A percentile compares a stretch with the other conserved stretches of the same genome.
These are phyloP conservation scores for Alternaria postmessia DNA, from an alignment of 2,329 filamentous ascomycete species.

Conservation along the genomic window DNA sequence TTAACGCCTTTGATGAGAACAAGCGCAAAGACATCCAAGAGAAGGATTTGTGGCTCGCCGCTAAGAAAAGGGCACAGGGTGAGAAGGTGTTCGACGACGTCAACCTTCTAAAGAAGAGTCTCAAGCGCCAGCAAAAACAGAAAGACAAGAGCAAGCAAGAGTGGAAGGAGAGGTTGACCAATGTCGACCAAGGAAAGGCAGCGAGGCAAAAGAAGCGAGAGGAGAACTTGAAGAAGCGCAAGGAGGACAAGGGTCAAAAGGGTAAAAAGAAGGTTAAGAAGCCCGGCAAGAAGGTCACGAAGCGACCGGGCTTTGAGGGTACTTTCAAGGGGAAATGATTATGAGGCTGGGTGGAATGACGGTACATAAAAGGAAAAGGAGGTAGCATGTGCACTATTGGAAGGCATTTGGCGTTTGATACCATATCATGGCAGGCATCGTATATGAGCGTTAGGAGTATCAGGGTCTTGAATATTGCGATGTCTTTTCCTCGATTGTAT, in stretches of 20 bases:
- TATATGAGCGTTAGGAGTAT: conserved; percentile 37
- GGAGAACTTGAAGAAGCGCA: conserved; percentile 70
- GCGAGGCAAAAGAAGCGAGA: conserved; percentile 60
- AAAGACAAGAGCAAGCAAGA: conserved; percentile 94
- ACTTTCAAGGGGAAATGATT: conserved; percentile 65
- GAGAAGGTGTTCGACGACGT: conserved; percentile 90
- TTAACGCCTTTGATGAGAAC: conserved; percentile 76
- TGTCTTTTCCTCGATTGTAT: conserved; percentile 16
- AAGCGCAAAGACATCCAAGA: conserved; percentile 89
- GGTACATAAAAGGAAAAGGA: conserved; percentile 9
- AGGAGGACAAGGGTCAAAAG: conserved; percentile 83
- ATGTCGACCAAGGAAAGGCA: conserved; percentile 57
- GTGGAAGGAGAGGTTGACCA: conserved; percentile 65
- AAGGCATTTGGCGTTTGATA: conserved; percentile 43
- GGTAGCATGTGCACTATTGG: conserved; percentile 23
- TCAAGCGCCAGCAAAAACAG: conserved; percentile 88
- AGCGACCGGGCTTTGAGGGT: conserved; percentile 67
- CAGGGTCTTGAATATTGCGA: conserved; percentile 35
- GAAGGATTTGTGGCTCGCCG: conserved; percentile 93
- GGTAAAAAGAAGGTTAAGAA: conserved; percentile 59
- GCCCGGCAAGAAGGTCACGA: conserved; percentile 62
- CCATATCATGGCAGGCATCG: conserved; percentile 36
- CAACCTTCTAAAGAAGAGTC: conserved; percentile 81
- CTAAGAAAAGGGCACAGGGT: conserved; percentile 86
- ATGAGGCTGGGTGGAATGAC: background rate